Evolutionary conservation across 495 filamentous ascomycete genomes (phyloP), one percentile per base, ranked within the genome.

Genomic region (Aspergillus leporis): DNA sequence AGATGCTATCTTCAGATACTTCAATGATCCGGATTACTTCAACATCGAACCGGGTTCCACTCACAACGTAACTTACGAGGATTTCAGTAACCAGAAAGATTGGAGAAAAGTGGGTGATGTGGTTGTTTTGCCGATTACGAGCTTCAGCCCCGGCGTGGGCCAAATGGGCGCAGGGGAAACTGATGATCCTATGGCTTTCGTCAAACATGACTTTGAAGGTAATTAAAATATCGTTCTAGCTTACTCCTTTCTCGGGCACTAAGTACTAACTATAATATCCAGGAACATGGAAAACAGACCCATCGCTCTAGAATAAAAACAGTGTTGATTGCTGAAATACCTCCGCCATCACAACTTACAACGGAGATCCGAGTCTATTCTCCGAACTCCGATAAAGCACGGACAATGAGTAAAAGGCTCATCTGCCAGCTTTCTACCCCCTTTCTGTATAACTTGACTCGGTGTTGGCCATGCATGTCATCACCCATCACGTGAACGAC

Each of bases 141-240:
- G 91, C 74, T 98, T 98, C 77, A 96, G 91, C 64, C 95, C 94
- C 6, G 94, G 94, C 6, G 91, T 98, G 36, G 83, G 88, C 61
- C 91, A 95, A 67, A 98, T 97, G 91, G 89, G 88, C 30, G 91
- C 94, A n/a, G 87, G 86, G 60, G 92, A 94, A 54, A 81, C 85
- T 13, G 93, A 97, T 65, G 87, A 98, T 66, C 92, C 93, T 6
- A 94, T 98, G 91, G 94, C 94, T 4, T 98, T 96, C 79, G 94
- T 98, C 55, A 91, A 96, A 75, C 94, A 98, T 73, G 86, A 92
- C 46, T 98, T 98, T 75, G 92, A 93, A 80, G 94, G 94, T 97
- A n/a, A n/a, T n/a, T n/a, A 71, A 14, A 72, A 67, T 19, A 43
- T 56, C 21, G 12, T 30, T 51, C 32, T 25, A 65, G 53, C 59